A percentile compares a stretch with the other conserved stretches of the same genome.
Evolutionary conservation across 2,329 filamentous ascomycete species (phyloP).

Genomic region (Sarocladium oryzae): DNA sequence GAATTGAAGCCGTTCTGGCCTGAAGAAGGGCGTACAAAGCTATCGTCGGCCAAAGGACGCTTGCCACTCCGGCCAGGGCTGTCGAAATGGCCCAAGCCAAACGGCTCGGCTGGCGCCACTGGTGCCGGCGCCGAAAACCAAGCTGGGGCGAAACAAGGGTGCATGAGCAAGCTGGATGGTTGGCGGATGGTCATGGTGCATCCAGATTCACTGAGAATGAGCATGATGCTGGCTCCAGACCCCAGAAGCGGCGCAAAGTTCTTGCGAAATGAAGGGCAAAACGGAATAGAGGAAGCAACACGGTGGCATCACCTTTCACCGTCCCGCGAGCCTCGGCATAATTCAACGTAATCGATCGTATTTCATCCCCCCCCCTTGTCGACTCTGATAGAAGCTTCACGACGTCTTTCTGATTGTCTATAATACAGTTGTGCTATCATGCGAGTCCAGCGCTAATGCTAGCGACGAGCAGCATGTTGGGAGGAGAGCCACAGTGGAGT

Average conservation of each 20-base stretch:
- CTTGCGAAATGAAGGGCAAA: background rate
- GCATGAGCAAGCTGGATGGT: background rate
- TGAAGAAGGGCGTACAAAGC: background rate
- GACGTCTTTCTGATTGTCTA: conserved; percentile 1
- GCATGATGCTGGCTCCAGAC: too few relatives aligned
- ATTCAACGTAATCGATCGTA: background rate
- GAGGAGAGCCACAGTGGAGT: conserved; percentile 8
- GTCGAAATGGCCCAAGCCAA: background rate
- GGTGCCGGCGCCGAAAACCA: conserved; percentile 4
- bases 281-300: background rate
- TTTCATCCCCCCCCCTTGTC: background rate
- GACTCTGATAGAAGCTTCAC: background rate
- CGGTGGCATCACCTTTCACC: background rate
- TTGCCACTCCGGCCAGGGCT: background rate
- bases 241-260: background rate
- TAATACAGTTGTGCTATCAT: conserved; percentile 5
- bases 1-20: background rate
- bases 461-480: background rate
- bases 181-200: background rate
- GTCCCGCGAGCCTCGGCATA: background rate
- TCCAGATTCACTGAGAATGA: too few relatives aligned
- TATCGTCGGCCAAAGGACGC: background rate
- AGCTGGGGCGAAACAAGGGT: conserved; percentile 3
- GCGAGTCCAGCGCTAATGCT: conserved; percentile 1
- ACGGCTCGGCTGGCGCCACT: conserved; percentile 1